Percentiles rank a stretch among this genome's conserved stretches.
Evolutionary conservation across 2,329 filamentous ascomycete genomes (phyloP).

Genomic region (Colletotrichum kahawae): DNA sequence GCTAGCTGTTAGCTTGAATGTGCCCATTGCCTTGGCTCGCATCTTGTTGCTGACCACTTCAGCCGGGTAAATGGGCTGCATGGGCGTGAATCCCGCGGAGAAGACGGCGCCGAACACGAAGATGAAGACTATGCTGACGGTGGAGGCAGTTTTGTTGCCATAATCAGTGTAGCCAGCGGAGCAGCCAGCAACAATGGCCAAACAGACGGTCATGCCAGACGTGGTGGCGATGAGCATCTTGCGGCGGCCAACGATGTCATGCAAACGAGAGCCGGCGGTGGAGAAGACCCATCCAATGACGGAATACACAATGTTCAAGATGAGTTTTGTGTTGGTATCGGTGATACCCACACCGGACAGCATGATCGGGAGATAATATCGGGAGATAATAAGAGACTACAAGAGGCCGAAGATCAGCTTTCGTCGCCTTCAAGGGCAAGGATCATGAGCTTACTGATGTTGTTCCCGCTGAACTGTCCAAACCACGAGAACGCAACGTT

Average conservation of each 20-base stretch:
- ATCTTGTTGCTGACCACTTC: constrained; percentile 43
- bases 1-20: constrained; percentile 38
- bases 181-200: constrained; percentile 40
- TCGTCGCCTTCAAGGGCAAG: constrained; percentile 8
- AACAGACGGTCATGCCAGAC: constrained; percentile 38
- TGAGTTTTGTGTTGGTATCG: constrained; percentile 40
- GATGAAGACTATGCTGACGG: constrained; percentile 41
- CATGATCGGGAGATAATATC: constrained; percentile 45
- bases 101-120: constrained; percentile 43
- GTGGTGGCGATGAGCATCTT: constrained; percentile 43
- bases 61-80: constrained; percentile 41
- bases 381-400: constrained; percentile 41
- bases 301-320: constrained; percentile 44
- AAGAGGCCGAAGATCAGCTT: not conserved
- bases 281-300: constrained; percentile 42
- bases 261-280: constrained; percentile 39
- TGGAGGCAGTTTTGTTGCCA: constrained; percentile 35
- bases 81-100: constrained; percentile 36
- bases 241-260: constrained; percentile 44
- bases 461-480: constrained; percentile 37
- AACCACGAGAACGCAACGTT: constrained; percentile 46
- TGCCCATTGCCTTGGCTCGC: constrained; percentile 39
- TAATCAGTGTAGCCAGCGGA: constrained; percentile 39
- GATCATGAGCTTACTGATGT: constrained; percentile 26
- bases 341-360: constrained; percentile 44